Base-by-base conservation (phyloP, 2,329 filamentous ascomycete genomes). In the Chaetomiaceae sp. region DNA sequence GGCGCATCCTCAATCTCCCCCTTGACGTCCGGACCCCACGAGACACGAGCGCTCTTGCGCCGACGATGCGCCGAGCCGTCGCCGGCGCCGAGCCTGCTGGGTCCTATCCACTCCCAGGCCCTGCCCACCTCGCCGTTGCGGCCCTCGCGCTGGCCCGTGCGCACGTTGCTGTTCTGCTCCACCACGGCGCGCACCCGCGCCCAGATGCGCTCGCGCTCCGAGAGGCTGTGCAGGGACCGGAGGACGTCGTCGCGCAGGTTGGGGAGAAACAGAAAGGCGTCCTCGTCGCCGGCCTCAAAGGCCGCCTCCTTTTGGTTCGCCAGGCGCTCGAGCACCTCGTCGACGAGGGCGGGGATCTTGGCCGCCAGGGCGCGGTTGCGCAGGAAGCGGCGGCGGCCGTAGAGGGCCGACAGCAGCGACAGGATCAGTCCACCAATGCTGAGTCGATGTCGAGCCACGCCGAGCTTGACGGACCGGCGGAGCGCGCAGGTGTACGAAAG, bases 181-280 rank as follows among this genome's bases (percentile, higher is more conserved):
- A 99, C 91, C 48, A 97, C 87, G 47, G 78, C 82, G 61, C 84
- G 81, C 19, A 99, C 94, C 46, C 83, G 83, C 59, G 84, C 80
- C 94, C 95, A 99, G 47, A 99, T 76, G 52, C 83, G 81, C 66
- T 94, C 87, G 34, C 94, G 80, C 63, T 91, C 82, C 8, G 79
- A 77, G 19, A 91, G 78, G 3, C 82, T 86, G 68, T 96, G 89
- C 57, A 95, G 85, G 25, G 87, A 82, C 19, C 92, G 80, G 36
- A 99, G 76, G 3, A 99, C 86, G 65, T 97, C 92, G 65, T 99
- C 94, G 55, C 94, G 80, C 50, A 99, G 75, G 67, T 97, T 94
- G 1, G 89, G 89, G 62, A 96, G 81, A 65, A 90, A 89, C 57
- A 99, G 81, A 73, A 88, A 95, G 1, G 85, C 78, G 58, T 96